Evolutionary conservation across 805 yeast species (phyloP).

Genomic region (Saccharomycopsis olivae): DNA sequence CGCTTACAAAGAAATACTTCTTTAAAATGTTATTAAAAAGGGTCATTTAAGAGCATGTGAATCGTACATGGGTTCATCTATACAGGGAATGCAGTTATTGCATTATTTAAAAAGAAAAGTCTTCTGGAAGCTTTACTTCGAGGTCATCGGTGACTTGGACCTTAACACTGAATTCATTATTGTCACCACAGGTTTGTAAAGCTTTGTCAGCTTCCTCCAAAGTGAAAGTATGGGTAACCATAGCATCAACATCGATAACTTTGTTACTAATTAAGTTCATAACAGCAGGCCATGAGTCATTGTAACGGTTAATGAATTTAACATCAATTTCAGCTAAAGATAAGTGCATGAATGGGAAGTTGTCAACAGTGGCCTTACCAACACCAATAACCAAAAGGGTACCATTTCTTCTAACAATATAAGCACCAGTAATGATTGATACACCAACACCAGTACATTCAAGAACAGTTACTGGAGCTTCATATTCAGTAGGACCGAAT

Average conservation of each 20-base stretch:
- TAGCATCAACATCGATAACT: constrained; percentile 32
- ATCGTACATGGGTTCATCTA: background rate
- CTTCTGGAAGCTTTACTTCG: background rate
- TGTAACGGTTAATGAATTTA: constrained; percentile 42
- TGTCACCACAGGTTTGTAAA: constrained; percentile 21
- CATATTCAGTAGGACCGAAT: constrained; percentile 28
- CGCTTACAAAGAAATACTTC: background rate
- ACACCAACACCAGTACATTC: constrained; percentile 48
- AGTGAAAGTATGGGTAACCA: constrained; percentile 39
- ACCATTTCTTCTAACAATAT: constrained; percentile 38
- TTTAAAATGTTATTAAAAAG: too few relatives aligned
- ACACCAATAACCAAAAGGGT: constrained; percentile 40
- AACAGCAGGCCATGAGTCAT: constrained; percentile 48
- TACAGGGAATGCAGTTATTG: background rate
- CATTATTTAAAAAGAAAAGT: background rate
- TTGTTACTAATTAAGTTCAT: constrained; percentile 37
- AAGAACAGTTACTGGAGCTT: constrained; percentile 33
- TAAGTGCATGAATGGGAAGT: constrained; percentile 44
- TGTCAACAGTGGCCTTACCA: constrained; percentile 35
- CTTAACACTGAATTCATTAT: constrained; percentile 11
- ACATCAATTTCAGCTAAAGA: constrained; percentile 42
- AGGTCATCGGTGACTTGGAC: constrained; percentile 1
- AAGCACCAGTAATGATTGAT: constrained; percentile 36
- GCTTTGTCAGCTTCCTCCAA: constrained; percentile 39
- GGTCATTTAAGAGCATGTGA: background rate